phyloP scores from a whole-genome alignment of 2,329 filamentous ascomycete genomes.

The Colletotrichum karsti region DNA sequence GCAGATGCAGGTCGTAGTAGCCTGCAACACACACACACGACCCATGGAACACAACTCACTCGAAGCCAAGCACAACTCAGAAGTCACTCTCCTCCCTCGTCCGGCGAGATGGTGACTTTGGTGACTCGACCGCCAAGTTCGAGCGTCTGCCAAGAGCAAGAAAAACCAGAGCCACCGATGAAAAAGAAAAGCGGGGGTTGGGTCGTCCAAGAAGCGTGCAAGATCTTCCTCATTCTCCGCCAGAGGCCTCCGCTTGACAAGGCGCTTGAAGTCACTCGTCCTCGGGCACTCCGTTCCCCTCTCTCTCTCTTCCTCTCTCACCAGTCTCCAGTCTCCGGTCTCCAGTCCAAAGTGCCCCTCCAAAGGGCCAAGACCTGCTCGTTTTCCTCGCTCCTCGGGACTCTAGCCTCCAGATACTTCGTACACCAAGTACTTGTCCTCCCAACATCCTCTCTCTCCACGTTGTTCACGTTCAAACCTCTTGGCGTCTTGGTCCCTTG shows the following conservation, averaged over 20 bases:
- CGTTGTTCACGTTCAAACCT: not conserved
- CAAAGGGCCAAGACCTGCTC: not conserved
- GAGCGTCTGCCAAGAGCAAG: slow-evolving; percentile 8
- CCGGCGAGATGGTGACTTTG: not conserved
- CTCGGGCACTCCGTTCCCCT: slow-evolving; percentile 18
- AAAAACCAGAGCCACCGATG: slow-evolving; percentile 9
- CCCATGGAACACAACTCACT: not conserved
- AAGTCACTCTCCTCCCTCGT: not conserved
- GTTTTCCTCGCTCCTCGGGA: not conserved
- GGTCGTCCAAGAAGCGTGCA: slow-evolving; percentile 4
- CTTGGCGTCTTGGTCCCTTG: not conserved
- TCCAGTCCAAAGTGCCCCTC: not conserved
- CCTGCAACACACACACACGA: not conserved
- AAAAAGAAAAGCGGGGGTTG: slow-evolving; percentile 14
- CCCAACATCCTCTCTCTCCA: not conserved
- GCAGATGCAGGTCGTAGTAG: slow-evolving; percentile 11
- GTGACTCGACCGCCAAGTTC: slow-evolving; percentile 17
- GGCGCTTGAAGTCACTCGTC: slow-evolving; percentile 11
- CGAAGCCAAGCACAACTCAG: not conserved
- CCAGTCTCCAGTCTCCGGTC: not conserved
- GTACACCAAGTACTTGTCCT: too few species aligned
- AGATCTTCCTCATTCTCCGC: slow-evolving; percentile 26
- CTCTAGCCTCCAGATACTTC: not conserved
- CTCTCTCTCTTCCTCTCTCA: too few species aligned
- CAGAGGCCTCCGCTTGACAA: slow-evolving; percentile 27